Conservation (phyloP, 495 filamentous ascomycete species). For the Podospora anserina region DNA sequence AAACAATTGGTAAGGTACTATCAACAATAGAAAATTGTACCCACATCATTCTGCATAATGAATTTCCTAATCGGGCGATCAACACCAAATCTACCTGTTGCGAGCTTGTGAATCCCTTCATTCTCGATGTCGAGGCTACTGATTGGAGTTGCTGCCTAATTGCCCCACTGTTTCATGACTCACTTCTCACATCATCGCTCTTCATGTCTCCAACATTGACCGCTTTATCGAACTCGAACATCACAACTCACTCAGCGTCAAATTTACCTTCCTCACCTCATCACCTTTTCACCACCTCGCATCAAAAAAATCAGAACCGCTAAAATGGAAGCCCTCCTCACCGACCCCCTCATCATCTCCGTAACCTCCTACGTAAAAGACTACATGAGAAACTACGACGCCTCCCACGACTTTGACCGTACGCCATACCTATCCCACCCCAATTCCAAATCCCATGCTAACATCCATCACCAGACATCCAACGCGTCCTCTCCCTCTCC, state of each 20-base stretch:
- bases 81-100: background rate
- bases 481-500: constrained; percentile 73
- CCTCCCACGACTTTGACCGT: constrained; percentile 75
- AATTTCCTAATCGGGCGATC: background rate
- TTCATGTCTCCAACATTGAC: background rate
- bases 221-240: background rate
- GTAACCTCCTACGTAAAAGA: constrained; percentile 56
- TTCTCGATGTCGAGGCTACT: background rate
- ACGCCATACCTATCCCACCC: too few species aligned
- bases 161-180: background rate
- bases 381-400: constrained; percentile 81
- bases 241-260: background rate
- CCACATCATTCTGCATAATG: background rate
- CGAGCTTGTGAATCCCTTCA: constrained; percentile 7
- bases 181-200: background rate
- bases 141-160: background rate
- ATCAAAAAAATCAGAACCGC: background rate
- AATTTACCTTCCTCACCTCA: background rate
- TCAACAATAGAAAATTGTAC: background rate
- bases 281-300: background rate
- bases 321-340: constrained; percentile 30
- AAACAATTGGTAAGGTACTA: background rate
- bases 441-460: too few species aligned
- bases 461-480: constrained; percentile 49
- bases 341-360: constrained; percentile 44